Base-by-base conservation (phyloP, 2,329 filamentous ascomycete species). In the Nemania sp. region DNA sequence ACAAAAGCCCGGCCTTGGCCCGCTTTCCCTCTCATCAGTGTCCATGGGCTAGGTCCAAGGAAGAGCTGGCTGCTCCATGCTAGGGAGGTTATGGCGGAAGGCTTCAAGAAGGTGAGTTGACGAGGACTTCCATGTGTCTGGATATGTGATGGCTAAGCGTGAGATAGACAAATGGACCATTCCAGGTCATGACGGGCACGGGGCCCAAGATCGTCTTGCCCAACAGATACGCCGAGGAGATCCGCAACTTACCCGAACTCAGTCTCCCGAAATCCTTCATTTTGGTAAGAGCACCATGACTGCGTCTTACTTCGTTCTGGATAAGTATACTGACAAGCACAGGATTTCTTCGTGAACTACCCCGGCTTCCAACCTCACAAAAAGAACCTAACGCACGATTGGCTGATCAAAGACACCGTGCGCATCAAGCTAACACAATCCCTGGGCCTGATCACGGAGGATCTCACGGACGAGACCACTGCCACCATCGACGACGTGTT, bases 401-500 rank as follows among this genome's bases (percentile, higher is more conserved):
- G 57, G 7, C 55, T 73, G 15, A 57, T 69, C 23, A 62, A 61
- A 37, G 67, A 70, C 30, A 69, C 65, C 0, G 62, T 71, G 3
- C 64, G 70, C 33, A 60, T 65, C 14, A 69, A 71, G 56, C 45
- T 71, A 33, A 72, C 68, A 1, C 68, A 70, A 49, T 70, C 68
- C 5, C 62, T 70, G 8, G 60, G 62, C 41, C 60, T 73, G 33
- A 62, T 73, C 3, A 71, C 71, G 3, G 58, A 60, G 14, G 69
- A 72, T 26, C 62, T 74, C 1, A 66, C 72, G 15, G 66, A 72
- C 24, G 71, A 74, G 56, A 69, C 71, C 6, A 61, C 64, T 1
- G 58, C 58, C 2, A 66, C 69, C 1, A 42, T 73, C 1, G 62
- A 70, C 24, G 66, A 70, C 22, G 64, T 72, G 22, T 67, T 70